Evolutionary conservation across 208 protist species (phyloP), one percentile per base, ranked within the genome.

Genomic region (Crithidia bombi): DNA sequence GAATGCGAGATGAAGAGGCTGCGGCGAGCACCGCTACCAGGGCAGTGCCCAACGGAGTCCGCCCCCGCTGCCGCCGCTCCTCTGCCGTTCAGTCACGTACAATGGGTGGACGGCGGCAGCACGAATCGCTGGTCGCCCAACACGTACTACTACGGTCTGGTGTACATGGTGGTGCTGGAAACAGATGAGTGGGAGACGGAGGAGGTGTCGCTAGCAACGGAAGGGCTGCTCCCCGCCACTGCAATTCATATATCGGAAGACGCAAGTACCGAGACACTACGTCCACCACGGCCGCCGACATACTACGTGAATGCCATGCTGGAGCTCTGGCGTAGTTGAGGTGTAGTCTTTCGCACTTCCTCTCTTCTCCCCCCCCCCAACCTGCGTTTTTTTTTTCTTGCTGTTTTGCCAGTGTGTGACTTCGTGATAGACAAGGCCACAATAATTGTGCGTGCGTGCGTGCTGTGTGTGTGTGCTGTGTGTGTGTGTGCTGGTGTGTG

Each of bases 81-180:
- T 66, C 55, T 59, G 17, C 58, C 69, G 19, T 75, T 75, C 36
- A 69, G 62, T 33, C 70, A 75, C 32, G 62, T 75, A 33, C 70
- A 75, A 43, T 75, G 70, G 70, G 41, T 75, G 23, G 55, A 65
- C 25, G 30, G 58, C n/a, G 70, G 69, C 21, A 52, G 70, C 38
- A 35, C 19, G 3, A 92, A 96, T 39, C 82, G 75, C 5, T 96
- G 91, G 86, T 79, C 62, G 46, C 50, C 67, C 21, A 58, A 73
- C 32, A 70, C 81, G 55, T 58, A 56, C 44, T 92, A 93, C 74
- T 96, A 92, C 59, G 91, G 86, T 14, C 63, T 96, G 15, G 65
- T 90, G 36, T 83, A 89, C 65, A 77, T 76, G 46, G 86, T 83
- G 10, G 86, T 91, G 32, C 38, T 83, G 26, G 71, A 89, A 39